Evolutionary conservation across 1,284 basidiomycete genomes (phyloP), one percentile per base, ranked within the genome.

Genomic region (Moniliella sp.): DNA sequence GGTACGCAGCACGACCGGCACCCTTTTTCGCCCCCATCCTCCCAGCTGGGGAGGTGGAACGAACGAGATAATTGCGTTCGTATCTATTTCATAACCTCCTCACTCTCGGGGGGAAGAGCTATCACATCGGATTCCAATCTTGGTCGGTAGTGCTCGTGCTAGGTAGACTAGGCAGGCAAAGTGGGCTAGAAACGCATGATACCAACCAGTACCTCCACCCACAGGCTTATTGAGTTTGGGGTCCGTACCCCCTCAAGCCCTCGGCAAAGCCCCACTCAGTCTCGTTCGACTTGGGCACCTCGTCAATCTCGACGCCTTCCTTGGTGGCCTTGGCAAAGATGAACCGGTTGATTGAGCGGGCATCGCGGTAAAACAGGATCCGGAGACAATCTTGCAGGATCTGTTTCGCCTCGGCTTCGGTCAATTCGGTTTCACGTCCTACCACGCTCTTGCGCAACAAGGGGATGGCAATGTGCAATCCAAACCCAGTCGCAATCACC

Each of bases 401-500:
- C 47, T 69, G 66, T 33, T 71, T 68, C 9, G 83, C 91, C 42
- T 84, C 72, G 18, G 74, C 75, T 50, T 80, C 77, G 0, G 74
- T 76, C 35, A 94, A 64, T 3, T 65, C 63, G 28, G 76, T 68
- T 49, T 84, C 78, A 23, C 47, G 65, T 2, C 79, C 80, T 61
- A 97, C 83, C 9, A 83, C 77, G 15, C 78, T 81, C 50, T 78
- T 78, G 25, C 88, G 74, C 18, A 99, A 69, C 11, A 99, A 66
- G 0, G 91, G 91, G 51, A 83, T 78, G 2, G 88, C 88, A 34
- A 99, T 77, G 63, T 86, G 77, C n/a, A 76, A 70, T n/a, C 88
- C 91, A 61, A 82, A 94, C 1, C 91, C 88, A 0, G 91, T 94
- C 2, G 88, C 88, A 23, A 97, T 73, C 4, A 84, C 88, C n/a